These are phyloP conservation scores for Sporothrix variecibatus DNA, from an alignment of 2,329 filamentous ascomycete species.

Conservation along the genomic window DNA sequence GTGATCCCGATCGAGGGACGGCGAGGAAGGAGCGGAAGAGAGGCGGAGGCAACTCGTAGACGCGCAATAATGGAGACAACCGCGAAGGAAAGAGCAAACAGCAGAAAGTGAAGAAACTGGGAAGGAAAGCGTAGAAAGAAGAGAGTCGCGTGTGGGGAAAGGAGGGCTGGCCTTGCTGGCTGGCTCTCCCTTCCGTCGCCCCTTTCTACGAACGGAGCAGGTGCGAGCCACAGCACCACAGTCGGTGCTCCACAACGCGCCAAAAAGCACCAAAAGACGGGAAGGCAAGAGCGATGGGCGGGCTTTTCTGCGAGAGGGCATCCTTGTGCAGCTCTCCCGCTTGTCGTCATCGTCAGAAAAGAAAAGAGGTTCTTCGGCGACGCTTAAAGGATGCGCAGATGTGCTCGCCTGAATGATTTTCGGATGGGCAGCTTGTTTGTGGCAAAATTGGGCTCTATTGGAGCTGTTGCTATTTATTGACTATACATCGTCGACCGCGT, in stretches of 20 bases:
- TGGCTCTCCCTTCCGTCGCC: constrained; percentile 16
- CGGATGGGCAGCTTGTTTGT: constrained; percentile 9
- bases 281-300: background rate
- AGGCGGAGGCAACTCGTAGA: background rate
- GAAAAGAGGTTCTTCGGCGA: background rate
- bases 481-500: background rate
- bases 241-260: background rate
- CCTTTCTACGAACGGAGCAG: constrained; percentile 7
- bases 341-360: background rate
- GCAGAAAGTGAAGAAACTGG: background rate
- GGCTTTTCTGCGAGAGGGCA: background rate
- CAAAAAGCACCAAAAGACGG: background rate
- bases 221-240: background rate
- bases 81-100: background rate
- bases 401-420: background rate
- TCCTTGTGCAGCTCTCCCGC: constrained; percentile 14
- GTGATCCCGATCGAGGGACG: background rate
- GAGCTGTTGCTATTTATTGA: background rate
- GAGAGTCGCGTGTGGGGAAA: background rate
- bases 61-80: background rate
- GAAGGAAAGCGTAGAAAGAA: background rate
- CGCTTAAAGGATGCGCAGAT: background rate
- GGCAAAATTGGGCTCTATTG: background rate
- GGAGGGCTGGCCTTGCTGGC: constrained; percentile 1
- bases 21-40: background rate